These are phyloP conservation scores for Geotrichum siamense DNA, from an alignment of 1,139 yeast genomes.

Conservation along the genomic window DNA sequence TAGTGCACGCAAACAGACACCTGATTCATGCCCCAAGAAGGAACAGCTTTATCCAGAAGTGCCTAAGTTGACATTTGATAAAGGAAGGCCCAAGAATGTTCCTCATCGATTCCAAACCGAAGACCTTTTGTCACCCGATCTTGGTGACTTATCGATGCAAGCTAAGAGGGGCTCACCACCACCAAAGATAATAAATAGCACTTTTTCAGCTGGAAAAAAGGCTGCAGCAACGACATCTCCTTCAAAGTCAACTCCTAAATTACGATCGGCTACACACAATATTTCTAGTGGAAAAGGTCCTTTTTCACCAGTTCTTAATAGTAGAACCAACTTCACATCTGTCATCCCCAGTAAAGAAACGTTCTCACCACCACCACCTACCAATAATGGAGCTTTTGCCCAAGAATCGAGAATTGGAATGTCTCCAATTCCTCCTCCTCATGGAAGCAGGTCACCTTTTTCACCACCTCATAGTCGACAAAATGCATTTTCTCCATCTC, in stretches of 20 bases:
- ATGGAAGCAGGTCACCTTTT: no score
- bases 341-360: no score
- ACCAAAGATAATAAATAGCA: neutral
- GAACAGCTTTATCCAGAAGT: neutral
- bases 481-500: no score
- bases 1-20: neutral
- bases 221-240: neutral
- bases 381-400: neutral
- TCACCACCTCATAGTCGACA: no score
- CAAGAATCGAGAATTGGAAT: no score
- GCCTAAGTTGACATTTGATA: neutral
- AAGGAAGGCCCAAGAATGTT: neutral
- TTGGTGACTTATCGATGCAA: neutral
- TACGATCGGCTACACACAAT: neutral
- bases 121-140: neutral
- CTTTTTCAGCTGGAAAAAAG: neutral
- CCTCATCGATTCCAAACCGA: neutral
- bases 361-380: neutral
- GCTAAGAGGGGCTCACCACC: constrained; percentile 1
- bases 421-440: no score
- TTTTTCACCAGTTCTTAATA: no score
- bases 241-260: neutral
- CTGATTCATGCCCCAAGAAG: neutral
- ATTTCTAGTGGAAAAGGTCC: no score
- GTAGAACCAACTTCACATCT: no score